Evolutionary conservation across 306 rosid species (phyloP).

Genomic region (Quercus parvula): DNA sequence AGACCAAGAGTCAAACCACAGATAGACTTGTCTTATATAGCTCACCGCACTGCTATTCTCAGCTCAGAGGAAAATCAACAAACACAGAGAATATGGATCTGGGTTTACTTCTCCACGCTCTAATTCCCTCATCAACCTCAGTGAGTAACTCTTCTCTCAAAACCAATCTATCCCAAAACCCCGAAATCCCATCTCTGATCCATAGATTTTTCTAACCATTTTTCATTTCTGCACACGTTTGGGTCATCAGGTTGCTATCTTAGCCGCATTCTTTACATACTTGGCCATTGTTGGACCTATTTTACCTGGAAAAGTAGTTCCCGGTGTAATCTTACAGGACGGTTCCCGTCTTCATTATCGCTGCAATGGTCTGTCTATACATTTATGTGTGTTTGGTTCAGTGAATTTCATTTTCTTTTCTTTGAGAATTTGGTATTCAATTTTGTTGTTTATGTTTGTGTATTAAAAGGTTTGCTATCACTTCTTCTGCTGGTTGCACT

Average conservation of each 20-base stretch:
- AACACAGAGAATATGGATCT: constrained; percentile 42
- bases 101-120: constrained; percentile 35
- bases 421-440: background rate
- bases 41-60: background rate
- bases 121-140: constrained; percentile 48
- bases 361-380: constrained; percentile 68
- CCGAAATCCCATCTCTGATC: background rate
- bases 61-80: background rate
- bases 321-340: constrained; percentile 63
- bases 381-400: background rate
- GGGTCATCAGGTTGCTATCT: constrained; percentile 51
- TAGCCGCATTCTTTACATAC: constrained; percentile 59
- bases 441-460: background rate
- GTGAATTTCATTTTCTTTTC: background rate
- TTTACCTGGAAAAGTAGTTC: constrained; percentile 71
- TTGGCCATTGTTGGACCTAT: constrained; percentile 72
- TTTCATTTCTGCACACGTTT: background rate
- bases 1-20: background rate
- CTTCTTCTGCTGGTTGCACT: constrained; percentile 62
- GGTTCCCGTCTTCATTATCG: constrained; percentile 75
- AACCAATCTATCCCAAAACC: background rate
- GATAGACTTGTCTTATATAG: background rate
- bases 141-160: constrained; percentile 29
- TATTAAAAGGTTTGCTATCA: constrained; percentile 48
- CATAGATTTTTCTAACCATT: background rate